Percentiles rank a stretch among this genome's conserved stretches.
These are phyloP conservation scores for Eimeria acervulina DNA, from an alignment of 169 alveolate genomes.

Conservation along the genomic window DNA sequence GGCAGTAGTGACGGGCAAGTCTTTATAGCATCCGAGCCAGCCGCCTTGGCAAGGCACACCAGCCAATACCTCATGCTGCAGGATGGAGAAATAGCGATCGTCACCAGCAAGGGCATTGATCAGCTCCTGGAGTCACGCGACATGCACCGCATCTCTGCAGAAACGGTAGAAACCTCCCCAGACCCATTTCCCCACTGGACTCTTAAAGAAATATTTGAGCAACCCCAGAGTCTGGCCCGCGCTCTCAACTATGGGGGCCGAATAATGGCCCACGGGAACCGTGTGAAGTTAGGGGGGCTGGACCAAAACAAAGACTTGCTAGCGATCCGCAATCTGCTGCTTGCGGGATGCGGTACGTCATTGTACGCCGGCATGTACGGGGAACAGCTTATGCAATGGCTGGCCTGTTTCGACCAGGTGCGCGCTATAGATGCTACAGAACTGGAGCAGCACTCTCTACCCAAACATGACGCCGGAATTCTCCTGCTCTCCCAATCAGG, in stretches of 20 bases:
- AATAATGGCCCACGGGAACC: conserved; percentile 85
- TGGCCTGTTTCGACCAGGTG: conserved; percentile 91
- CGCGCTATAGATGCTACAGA: conserved; percentile 95
- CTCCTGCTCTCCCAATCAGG: conserved; percentile 97
- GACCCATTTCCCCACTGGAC: conserved; percentile 96
- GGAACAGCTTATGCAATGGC: conserved; percentile 92
- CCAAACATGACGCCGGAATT: conserved; percentile 92
- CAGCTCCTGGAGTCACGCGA: conserved; percentile 87
- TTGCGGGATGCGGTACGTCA: conserved; percentile 97
- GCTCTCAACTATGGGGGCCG: conserved; percentile 94
- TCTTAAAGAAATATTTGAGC: conserved; percentile 95
- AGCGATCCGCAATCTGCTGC: conserved; percentile 89
- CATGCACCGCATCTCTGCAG: conserved; percentile 85
- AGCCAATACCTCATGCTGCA: conserved; percentile 94
- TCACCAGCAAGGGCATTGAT: conserved; percentile 90
- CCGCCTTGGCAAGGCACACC: conserved; percentile 96
- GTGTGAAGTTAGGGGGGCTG: conserved; percentile 93
- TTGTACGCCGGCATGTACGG: conserved; percentile 95
- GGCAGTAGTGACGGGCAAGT: conserved; percentile 92
- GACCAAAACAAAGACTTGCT: conserved; percentile 89
- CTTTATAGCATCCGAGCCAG: conserved; percentile 96
- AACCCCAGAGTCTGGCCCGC: conserved; percentile 90
- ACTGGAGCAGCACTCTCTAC: conserved; percentile 88
- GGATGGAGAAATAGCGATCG: conserved; percentile 94
- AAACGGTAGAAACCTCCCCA: conserved; percentile 89